Conservation (phyloP, 495 filamentous ascomycete species). For the Glarea lozoyensis region DNA sequence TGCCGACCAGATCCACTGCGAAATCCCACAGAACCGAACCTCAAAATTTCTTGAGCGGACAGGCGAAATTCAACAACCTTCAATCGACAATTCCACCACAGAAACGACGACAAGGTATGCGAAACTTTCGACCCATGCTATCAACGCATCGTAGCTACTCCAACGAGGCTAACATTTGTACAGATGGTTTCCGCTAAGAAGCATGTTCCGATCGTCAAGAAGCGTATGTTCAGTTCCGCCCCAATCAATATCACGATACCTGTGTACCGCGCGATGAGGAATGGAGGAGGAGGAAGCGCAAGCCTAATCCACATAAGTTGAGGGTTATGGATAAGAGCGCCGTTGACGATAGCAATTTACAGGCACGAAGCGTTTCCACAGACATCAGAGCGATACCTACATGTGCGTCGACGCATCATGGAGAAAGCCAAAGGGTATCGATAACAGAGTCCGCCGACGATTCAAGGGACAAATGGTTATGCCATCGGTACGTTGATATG, state of each 20-base stretch:
- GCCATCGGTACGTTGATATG: conserved; percentile 75
- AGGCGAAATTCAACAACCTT: conserved; percentile 3
- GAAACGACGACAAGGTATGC: conserved; percentile 20
- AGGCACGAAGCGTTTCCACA: conserved; percentile 86
- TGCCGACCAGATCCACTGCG: too few relatives aligned
- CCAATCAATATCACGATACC: conserved; percentile 1
- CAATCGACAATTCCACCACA: conserved; percentile 17
- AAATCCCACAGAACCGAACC: conserved; percentile 3
- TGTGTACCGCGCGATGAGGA: conserved; percentile 2
- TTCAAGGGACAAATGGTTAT: conserved; percentile 93
- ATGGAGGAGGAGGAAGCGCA: conserved; percentile 8
- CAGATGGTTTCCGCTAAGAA: conserved; percentile 99
- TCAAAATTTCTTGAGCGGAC: conserved; percentile 8
- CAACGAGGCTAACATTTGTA: conserved; percentile 6
- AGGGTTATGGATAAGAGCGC: conserved; percentile 2
- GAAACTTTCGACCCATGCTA: background rate
- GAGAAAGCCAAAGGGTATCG: conserved; percentile 99
- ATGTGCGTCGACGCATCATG: conserved; percentile 78
- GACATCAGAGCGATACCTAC: conserved; percentile 95
- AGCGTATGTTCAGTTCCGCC: conserved; percentile 61
- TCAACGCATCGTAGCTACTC: background rate
- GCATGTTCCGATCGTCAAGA: conserved; percentile 98
- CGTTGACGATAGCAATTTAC: conserved; percentile 12
- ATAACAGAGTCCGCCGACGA: conserved; percentile 80
- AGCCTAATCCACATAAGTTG: background rate